These are phyloP conservation scores for Triticum turgidum DNA, from an alignment of 176 grass and related monocot species.

Conservation along the genomic window DNA sequence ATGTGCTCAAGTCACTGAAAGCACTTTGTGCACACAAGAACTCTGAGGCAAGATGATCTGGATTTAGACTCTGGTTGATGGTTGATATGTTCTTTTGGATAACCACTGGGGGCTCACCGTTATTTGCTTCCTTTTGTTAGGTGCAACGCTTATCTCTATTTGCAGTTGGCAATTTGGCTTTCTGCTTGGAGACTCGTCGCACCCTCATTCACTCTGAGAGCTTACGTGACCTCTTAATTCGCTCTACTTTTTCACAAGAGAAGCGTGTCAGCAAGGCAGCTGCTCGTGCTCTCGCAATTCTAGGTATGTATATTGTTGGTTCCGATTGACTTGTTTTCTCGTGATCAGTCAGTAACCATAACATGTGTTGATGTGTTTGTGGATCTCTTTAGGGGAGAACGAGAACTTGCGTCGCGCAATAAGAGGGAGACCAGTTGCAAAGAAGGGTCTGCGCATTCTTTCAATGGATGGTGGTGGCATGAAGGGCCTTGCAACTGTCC, in stretches of 20 bases:
- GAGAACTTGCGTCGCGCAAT: slow-evolving; percentile 87
- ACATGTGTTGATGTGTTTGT: slow-evolving; percentile 23
- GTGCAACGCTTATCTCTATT: slow-evolving; percentile 92
- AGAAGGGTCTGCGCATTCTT: slow-evolving; percentile 87
- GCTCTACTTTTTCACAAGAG: slow-evolving; percentile 70
- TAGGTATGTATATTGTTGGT: slow-evolving; percentile 53
- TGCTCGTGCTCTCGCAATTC: slow-evolving; percentile 90
- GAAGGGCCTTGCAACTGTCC: slow-evolving; percentile 98
- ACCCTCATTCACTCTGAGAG: slow-evolving; percentile 87
- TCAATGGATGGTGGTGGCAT: slow-evolving; percentile 99
- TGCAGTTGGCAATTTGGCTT: slow-evolving; percentile 96
- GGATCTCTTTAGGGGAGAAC: slow-evolving; percentile 77
- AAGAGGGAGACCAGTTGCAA: slow-evolving; percentile 77
- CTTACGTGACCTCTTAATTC: slow-evolving; percentile 80
- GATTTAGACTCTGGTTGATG: slow-evolving; percentile 31
- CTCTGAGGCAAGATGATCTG: slow-evolving; percentile 68
- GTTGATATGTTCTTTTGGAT: slow-evolving; percentile 36
- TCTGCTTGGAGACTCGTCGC: slow-evolving; percentile 92
- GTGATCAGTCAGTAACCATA: slow-evolving; percentile 11
- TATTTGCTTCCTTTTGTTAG: slow-evolving; percentile 62
- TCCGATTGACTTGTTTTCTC: not conserved
- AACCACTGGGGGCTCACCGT: slow-evolving; percentile 26
- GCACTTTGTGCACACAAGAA: slow-evolving; percentile 90
- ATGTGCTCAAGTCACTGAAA: slow-evolving; percentile 90
- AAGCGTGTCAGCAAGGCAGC: slow-evolving; percentile 72